Evolutionary conservation across 1,284 basidiomycete genomes (phyloP).

Genomic region (Fomitopsis palustris): DNA sequence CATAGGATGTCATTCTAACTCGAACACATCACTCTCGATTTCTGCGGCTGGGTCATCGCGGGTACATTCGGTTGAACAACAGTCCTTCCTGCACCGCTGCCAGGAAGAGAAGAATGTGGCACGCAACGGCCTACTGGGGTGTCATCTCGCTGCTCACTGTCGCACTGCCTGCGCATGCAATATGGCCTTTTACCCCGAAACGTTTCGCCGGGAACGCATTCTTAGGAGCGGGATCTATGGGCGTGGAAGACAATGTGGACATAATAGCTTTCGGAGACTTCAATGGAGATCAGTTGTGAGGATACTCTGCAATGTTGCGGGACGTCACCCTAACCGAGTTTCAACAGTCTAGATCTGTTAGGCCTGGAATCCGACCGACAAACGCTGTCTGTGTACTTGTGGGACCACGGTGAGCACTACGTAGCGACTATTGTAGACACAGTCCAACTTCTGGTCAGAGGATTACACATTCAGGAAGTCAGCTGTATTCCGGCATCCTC

Average conservation of each 20-base stretch:
- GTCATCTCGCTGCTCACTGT: not conserved
- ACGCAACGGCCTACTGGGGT: not conserved
- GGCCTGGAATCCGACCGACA: slow-evolving; percentile 71
- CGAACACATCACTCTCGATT: too few species aligned
- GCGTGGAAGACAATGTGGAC: slow-evolving; percentile 67
- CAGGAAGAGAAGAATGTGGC: not conserved
- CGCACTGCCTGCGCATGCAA: slow-evolving; percentile 18
- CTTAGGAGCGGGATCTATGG: slow-evolving; percentile 78
- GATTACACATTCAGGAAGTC: slow-evolving; percentile 58
- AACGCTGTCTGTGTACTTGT: slow-evolving; percentile 72
- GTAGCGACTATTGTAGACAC: not conserved
- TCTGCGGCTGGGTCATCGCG: too few species aligned
- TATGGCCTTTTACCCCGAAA: slow-evolving; percentile 84
- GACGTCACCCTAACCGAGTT: not conserved
- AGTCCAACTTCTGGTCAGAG: slow-evolving; percentile 33
- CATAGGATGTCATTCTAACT: too few species aligned
- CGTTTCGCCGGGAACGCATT: slow-evolving; percentile 86
- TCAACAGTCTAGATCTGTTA: slow-evolving; percentile 74
- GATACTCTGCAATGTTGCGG: not conserved
- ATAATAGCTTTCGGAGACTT: slow-evolving; percentile 93
- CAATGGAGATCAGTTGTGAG: slow-evolving; percentile 92
- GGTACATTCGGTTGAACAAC: too few species aligned
- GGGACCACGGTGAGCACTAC: slow-evolving; percentile 69
- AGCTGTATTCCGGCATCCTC: slow-evolving; percentile 53
- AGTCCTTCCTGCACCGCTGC: too few species aligned